Evolutionary conservation across 108 stramenopile species (phyloP), one percentile per base, ranked within the genome.

Genomic region (Stephanodiscus triporus): DNA sequence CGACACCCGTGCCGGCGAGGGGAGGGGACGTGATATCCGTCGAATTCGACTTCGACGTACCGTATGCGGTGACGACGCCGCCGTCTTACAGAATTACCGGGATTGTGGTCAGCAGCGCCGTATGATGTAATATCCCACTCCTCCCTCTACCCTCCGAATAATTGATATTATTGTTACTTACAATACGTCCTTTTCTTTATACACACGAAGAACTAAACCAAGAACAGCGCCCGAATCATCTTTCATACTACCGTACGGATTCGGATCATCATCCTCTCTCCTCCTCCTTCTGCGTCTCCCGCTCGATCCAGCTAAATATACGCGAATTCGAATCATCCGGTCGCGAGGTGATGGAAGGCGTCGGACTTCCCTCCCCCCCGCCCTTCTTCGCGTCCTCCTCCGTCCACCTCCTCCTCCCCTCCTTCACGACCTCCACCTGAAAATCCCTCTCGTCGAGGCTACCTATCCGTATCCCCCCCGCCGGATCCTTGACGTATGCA

Each of bases 11-110:
- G 14, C 42, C 51, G 1, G 53, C 80, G 10, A 60, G 60, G 27
- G 84, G 78, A 1, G 85, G 84, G 26, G 84, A 83, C 61, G 68
- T 66, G 32, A 55, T 84, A 14, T 38, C 23, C 9, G 81, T 80
- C 27, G 51, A 32, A 0, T 76, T 75, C 59, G 68, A 79, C 17
- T 85, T 85, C 66, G 77, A 82, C 43, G 68, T 77, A 37, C 62
- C 81, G 22, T 42, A 36, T 0, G 63, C 53, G 17, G 78, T 82
- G 6, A 80, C 74, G 8, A 73, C 56, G 51, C 75, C 81, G 6
- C 30, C 73, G 3, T 49, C 66, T 13, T 85, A 85, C 27, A 79
- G 51, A 50, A 75, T 85, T 14, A 60, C 53, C 56, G 85, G 76
- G 23, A 73, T 70, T 30, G 81, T 85, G n/a, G 51, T 80, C 34